Base-by-base conservation (phyloP, 345 rosid species). In the Camelina laxa region DNA sequence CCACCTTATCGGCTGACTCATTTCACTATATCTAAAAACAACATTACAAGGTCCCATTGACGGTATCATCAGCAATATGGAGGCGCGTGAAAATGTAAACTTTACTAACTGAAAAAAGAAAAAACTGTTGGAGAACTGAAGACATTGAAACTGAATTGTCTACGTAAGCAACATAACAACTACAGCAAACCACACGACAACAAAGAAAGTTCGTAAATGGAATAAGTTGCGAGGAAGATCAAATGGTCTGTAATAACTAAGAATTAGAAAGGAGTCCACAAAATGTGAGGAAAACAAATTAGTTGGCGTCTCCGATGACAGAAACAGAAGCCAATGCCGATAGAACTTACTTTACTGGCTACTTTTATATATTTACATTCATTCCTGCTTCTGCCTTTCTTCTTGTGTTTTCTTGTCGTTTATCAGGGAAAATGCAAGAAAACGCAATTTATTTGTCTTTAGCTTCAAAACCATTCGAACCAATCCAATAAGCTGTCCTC, bases 401-500 rank as follows among this genome's bases (percentile, higher is more conserved):
- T 60, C 61, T 60, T 42, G n/a, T 2, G 15, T 50, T 35, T 35
- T 56, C 39, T 57, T n/a, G 21, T 9, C 21, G 11, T 57, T 27
- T 12, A 39, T 24, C 11, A 15, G 0, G 22, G 13, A 44, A 56
- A 45, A 10, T 22, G 3, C 16, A 58, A 31, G 41, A 31, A 58
- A 30, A 60, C 17, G 14, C 33, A 20, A 21, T 6, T 39, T 60
- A 12, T 39, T 39, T 6, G 12, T 61, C 27, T 16, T 61, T 10
- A 11, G 19, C 66, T 41, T 61, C 44, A 51, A 27, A 24, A 51
- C 38, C 85, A 76, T 77, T 82, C 92, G 22, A 85, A 7, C 89
- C 87, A 88, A 19, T 74, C 83, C 19, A 81, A 44, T 38, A 87
- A 48, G 57, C 92, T 80, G 42, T 91, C 98, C 59, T 88, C 90